Conservation (phyloP, 2,329 filamentous ascomycete genomes). For the Cryoendolithus antarcticus region DNA sequence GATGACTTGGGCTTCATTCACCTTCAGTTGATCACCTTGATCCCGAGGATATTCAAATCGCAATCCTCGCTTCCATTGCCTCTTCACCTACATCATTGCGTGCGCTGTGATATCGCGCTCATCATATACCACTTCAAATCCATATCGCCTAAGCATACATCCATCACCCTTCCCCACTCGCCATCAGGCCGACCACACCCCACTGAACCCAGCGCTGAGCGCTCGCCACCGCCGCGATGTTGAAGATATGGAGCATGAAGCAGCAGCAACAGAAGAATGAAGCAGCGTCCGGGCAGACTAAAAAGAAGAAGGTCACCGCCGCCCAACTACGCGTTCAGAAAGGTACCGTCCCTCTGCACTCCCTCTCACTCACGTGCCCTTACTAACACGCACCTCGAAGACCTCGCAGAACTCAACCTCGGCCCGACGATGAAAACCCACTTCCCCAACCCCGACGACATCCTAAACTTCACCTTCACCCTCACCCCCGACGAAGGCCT, state of each 20-base stretch:
- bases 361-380: too few species aligned
- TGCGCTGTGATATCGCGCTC: too few species aligned
- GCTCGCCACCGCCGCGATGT: constrained; percentile 50
- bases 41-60: too few species aligned
- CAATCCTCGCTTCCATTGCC: too few species aligned
- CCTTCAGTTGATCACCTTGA: too few species aligned
- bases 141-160: too few species aligned
- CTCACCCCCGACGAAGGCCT: constrained; percentile 77
- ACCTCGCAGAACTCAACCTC: constrained; percentile 69
- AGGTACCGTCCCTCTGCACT: constrained; percentile 55
- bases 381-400: constrained; percentile 31
- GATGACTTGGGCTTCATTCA: too few species aligned
- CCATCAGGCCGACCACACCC: too few species aligned
- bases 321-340: constrained; percentile 93
- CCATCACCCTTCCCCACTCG: too few species aligned
- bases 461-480: constrained; percentile 69
- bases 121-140: too few species aligned
- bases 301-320: constrained; percentile 98
- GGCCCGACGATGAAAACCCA: constrained; percentile 69
- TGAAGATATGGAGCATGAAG: constrained; percentile 98
- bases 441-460: constrained; percentile 73
- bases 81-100: too few species aligned
- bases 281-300: constrained; percentile 59
- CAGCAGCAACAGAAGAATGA: constrained; percentile 95
- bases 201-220: constrained; percentile 3